A percentile compares a stretch with the other conserved stretches of the same genome.
phyloP scores from a whole-genome alignment of 2,329 filamentous ascomycete genomes.

The Raffaelea arxii region DNA sequence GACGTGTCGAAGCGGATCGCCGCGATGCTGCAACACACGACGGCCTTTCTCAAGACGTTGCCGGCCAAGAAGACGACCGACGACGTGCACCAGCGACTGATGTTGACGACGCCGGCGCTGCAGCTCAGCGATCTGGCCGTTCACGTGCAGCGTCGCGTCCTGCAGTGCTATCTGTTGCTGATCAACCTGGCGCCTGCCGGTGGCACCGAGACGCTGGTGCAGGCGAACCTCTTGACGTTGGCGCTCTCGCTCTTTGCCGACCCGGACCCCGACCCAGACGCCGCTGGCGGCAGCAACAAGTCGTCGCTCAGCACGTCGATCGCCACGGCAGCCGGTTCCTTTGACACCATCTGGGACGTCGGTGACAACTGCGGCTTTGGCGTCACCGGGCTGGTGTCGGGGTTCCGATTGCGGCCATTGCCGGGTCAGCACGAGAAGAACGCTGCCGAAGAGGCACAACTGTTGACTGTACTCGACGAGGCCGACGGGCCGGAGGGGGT shows the following conservation, averaged over 20 bases:
- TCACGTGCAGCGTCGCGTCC: slow-evolving; percentile 84
- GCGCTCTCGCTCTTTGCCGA: slow-evolving; percentile 90
- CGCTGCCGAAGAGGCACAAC: slow-evolving; percentile 11
- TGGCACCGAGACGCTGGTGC: slow-evolving; percentile 74
- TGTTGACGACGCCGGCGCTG: slow-evolving; percentile 72
- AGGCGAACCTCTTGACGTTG: slow-evolving; percentile 83
- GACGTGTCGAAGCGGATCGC: slow-evolving; percentile 91
- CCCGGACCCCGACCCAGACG: slow-evolving; percentile 77
- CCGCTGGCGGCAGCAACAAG: slow-evolving; percentile 16
- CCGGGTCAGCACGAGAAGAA: slow-evolving; percentile 55
- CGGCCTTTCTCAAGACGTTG: slow-evolving; percentile 76
- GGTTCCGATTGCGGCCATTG: slow-evolving; percentile 62
- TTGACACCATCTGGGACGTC: slow-evolving; percentile 92
- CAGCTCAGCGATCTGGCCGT: slow-evolving; percentile 85
- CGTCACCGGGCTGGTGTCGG: slow-evolving; percentile 73
- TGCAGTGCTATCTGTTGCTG: slow-evolving; percentile 90
- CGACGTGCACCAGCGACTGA: slow-evolving; percentile 74
- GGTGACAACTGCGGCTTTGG: slow-evolving; percentile 93
- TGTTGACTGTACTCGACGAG: slow-evolving; percentile 30
- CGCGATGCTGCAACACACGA: slow-evolving; percentile 90
- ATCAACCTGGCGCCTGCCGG: slow-evolving; percentile 80
- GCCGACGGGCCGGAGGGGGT: slow-evolving; percentile 51
- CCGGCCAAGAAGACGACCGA: slow-evolving; percentile 78
- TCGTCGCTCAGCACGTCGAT: slow-evolving; percentile 80
- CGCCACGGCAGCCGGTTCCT: slow-evolving; percentile 77